Percentiles rank a stretch among this genome's conserved stretches.
These are phyloP conservation scores for Trypanosomatidae sp. DNA, from an alignment of 208 protist genomes.

Conservation along the genomic window DNA sequence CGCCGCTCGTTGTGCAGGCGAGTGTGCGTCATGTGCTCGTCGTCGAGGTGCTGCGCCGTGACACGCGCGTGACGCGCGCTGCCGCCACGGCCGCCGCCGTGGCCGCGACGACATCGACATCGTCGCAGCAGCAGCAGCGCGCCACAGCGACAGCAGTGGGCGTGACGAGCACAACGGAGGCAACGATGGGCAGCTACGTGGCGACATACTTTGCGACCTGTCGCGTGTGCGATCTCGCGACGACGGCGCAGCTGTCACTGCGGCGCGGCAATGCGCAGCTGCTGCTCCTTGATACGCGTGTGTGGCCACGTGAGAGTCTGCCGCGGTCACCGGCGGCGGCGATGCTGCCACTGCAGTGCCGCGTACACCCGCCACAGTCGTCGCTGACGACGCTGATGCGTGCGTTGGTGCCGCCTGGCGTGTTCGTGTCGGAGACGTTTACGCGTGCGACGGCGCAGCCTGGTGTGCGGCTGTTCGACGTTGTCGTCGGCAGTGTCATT, in stretches of 20 bases:
- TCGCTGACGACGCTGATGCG: slow-evolving; percentile 28
- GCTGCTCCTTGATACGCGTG: slow-evolving; percentile 27
- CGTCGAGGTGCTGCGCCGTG: too few species aligned
- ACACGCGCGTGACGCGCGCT: too few species aligned
- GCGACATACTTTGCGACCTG: too few species aligned
- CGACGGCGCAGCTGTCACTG: slow-evolving; percentile 8
- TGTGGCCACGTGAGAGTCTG: slow-evolving; percentile 34
- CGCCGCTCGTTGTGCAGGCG: slow-evolving; percentile 47
- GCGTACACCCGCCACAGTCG: slow-evolving; percentile 14
- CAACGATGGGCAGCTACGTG: too few species aligned
- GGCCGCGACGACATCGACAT: too few species aligned
- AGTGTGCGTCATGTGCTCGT: slow-evolving; percentile 33
- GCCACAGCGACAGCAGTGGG: too few species aligned
- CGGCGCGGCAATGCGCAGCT: slow-evolving; percentile 59
- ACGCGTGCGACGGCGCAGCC: slow-evolving; percentile 26
- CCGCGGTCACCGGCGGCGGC: slow-evolving; percentile 9
- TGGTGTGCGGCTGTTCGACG: slow-evolving; percentile 30
- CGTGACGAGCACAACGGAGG: too few species aligned
- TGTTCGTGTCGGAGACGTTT: slow-evolving; percentile 70
- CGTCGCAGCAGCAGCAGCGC: too few species aligned
- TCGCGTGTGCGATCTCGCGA: too few species aligned
- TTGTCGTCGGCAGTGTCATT: slow-evolving; percentile 40
- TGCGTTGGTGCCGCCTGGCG: slow-evolving; percentile 60
- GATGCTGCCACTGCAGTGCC: slow-evolving; percentile 16
- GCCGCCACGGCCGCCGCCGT: too few species aligned